Base-by-base conservation (phyloP, 2,329 filamentous ascomycete species). In the Monosporascus sp. region DNA sequence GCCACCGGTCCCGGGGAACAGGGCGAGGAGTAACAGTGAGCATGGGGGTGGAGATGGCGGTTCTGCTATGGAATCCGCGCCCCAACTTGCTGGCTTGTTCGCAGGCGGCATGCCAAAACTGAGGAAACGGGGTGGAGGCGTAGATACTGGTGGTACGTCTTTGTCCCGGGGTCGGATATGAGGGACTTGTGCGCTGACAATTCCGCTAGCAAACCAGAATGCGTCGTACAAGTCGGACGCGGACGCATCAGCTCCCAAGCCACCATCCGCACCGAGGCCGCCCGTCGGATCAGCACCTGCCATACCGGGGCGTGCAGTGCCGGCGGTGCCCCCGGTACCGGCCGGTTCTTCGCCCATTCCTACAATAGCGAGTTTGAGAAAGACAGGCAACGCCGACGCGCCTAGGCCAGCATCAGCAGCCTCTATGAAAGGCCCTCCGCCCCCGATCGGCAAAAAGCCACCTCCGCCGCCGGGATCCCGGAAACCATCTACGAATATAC, bases 51-150 rank as follows among this genome's bases (percentile, higher is more conserved):
- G 74, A 57, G 73, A 77, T 55, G 66, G 67, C 39, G 67, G 62
- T 11, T 24, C 43, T 43, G 66, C 70, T 3, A 62, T 66, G 60
- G 81, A 86, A 22, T 71, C 83, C 20, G 83, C 89, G 47, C 90
- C 91, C 11, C 93, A 97, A 68, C 71, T 97, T 11, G 93, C 78
- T 31, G 94, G 94, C 1, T 71, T 99, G 25, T 96, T 99, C 66
- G 90, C 89, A 1, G 92, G 90, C 37, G 94, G 93, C 38, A 97
- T 97, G 83, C 94, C 94, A 3, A 97, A 97, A 74, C 70, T 99
- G 65, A 89, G 89, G 69, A 97, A 95, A 75, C 81, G 86, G 3
- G 88, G 90, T 52, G 92, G 89, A 47, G 88, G 88, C 39, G 77
- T 93, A 54, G 81, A 90, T 70, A 93, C 89, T 1, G 89, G 85